These are phyloP conservation scores for Cetraspora pellucida DNA, from an alignment of 192 early-diverging fungal species.

Conservation along the genomic window DNA sequence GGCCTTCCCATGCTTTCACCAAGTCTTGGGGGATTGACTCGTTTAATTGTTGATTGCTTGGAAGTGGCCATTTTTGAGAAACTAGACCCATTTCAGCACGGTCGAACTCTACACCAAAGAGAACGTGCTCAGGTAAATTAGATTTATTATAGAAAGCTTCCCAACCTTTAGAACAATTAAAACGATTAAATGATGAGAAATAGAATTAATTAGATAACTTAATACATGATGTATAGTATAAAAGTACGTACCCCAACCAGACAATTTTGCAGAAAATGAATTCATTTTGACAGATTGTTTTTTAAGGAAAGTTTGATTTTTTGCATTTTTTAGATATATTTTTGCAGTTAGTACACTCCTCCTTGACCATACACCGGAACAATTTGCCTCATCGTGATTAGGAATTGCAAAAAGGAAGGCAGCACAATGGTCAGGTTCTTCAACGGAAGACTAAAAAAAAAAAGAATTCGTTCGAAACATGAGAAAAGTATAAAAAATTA, in stretches of 20 bases:
- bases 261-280: conserved; percentile 25
- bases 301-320: conserved; percentile 1
- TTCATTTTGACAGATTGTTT: conserved; percentile 26
- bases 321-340: conserved; percentile 28
- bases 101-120: conserved; percentile 30
- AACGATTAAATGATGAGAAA: too few species aligned
- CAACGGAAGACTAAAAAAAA: conserved; percentile 9
- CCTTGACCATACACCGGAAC: neutral
- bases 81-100: conserved; percentile 10
- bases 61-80: conserved; percentile 26
- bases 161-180: conserved; percentile 9
- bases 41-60: neutral
- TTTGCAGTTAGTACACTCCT: neutral
- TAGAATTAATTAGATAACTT: neutral
- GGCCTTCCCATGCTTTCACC: conserved; percentile 23
- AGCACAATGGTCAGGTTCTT: conserved; percentile 27
- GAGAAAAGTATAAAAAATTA: neutral
- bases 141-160: conserved; percentile 25
- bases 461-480: neutral
- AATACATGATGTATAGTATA: neutral
- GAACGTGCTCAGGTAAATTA: conserved; percentile 24
- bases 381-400: conserved; percentile 23
- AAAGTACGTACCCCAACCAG: conserved; percentile 27
- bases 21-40: conserved; percentile 13
- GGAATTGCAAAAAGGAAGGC: conserved; percentile 28